A percentile compares a stretch with the other conserved stretches of the same genome.
Evolutionary conservation across 2,329 filamentous ascomycete genomes (phyloP).

Genomic region (Monilinia fructicola): DNA sequence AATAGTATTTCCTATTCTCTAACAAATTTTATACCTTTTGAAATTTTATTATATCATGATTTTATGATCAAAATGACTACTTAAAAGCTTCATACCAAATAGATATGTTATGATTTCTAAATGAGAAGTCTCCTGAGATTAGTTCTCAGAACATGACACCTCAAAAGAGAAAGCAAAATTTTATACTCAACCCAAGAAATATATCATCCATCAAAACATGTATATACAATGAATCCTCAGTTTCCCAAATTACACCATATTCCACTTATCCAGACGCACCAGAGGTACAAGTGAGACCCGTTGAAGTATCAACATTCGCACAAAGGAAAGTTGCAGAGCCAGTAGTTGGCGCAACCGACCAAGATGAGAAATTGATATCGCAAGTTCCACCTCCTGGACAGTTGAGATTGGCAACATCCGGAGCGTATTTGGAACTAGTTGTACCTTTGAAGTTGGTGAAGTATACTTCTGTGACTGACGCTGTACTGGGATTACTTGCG

Average conservation of each 20-base stretch:
- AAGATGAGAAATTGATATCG: constrained; percentile 41
- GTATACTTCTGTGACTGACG: constrained; percentile 41
- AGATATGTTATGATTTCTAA: no score
- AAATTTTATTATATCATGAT: no score
- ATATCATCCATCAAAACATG: neutral
- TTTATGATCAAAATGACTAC: no score
- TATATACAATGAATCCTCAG: neutral
- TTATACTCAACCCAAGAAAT: neutral
- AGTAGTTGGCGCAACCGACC: constrained; percentile 41
- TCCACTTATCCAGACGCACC: constrained; percentile 41
- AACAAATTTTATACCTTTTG: no score
- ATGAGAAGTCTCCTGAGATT: neutral
- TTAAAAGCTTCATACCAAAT: no score
- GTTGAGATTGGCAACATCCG: constrained; percentile 43
- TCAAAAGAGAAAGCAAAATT: neutral
- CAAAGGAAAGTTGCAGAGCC: constrained; percentile 42
- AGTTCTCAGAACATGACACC: neutral
- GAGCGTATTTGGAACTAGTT: constrained; percentile 43
- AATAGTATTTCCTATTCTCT: no score
- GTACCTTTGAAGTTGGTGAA: constrained; percentile 44
- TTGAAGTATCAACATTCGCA: constrained; percentile 39
- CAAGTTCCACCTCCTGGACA: constrained; percentile 44
- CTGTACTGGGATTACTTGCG: constrained; percentile 40
- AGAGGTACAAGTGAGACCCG: constrained; percentile 41
- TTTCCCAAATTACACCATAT: neutral